A percentile compares a stretch with the other conserved stretches of the same genome.
phyloP scores from a whole-genome alignment of 2,329 filamentous ascomycete species.

The Zymoseptoria pseudotritici region DNA sequence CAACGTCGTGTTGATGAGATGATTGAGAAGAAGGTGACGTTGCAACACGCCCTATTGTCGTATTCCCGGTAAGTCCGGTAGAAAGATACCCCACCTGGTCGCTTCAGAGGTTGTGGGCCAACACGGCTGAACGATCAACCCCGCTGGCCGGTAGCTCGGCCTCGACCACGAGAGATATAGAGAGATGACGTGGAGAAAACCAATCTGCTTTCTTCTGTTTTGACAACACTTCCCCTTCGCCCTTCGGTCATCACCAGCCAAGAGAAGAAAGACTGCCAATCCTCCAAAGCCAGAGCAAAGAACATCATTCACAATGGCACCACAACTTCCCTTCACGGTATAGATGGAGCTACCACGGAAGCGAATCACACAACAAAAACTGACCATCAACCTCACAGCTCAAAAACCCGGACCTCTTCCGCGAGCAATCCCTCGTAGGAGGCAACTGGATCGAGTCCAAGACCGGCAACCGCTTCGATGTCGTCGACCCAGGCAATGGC shows the following conservation, averaged over 20 bases:
- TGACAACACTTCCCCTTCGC: neutral
- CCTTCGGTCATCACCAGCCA: neutral
- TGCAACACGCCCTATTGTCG: too few species aligned
- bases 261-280: slow-evolving; percentile 10
- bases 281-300: slow-evolving; percentile 1
- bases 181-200: neutral
- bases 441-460: slow-evolving; percentile 51
- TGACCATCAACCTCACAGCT: slow-evolving; percentile 32
- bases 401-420: slow-evolving; percentile 48
- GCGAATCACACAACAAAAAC: neutral
- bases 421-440: slow-evolving; percentile 46
- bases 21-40: too few species aligned
- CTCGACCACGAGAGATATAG: neutral
- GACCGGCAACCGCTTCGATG: slow-evolving; percentile 51
- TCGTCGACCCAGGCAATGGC: slow-evolving; percentile 47
- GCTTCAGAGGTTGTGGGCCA: neutral
- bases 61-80: neutral
- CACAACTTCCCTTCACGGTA: slow-evolving; percentile 40
- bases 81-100: neutral
- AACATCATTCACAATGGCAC: slow-evolving; percentile 22
- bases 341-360: neutral
- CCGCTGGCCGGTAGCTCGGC: neutral
- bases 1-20: too few species aligned
- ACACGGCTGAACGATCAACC: neutral
- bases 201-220: slow-evolving; percentile 3